Evolutionary conservation across 2,329 filamentous ascomycete genomes (phyloP).

Genomic region (Coniochaeta sp.): DNA sequence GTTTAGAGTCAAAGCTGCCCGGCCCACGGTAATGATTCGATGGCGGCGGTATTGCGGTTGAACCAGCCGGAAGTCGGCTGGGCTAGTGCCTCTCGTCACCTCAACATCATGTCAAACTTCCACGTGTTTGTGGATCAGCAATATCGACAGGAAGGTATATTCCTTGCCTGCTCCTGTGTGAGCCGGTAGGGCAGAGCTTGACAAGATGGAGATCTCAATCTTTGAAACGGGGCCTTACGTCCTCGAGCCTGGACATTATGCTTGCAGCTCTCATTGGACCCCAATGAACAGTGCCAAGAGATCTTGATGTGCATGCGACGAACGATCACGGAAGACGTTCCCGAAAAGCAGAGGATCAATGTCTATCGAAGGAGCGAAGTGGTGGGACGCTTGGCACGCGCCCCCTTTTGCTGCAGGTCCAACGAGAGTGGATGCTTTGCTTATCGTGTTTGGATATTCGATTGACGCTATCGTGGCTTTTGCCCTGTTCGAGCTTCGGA

Average conservation of each 20-base stretch:
- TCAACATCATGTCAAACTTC: background rate
- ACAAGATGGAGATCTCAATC: background rate
- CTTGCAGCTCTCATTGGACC: background rate
- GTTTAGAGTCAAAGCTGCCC: background rate
- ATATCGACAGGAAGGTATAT: background rate
- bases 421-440: background rate
- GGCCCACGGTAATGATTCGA: background rate
- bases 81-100: background rate
- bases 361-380: background rate
- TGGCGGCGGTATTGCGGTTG: slow-evolving; percentile 1
- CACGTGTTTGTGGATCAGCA: background rate
- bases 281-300: background rate
- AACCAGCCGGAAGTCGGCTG: background rate
- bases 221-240: background rate
- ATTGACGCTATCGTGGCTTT: no score
- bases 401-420: background rate
- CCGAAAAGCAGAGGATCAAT: background rate
- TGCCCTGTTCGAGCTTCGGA: no score
- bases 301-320: background rate
- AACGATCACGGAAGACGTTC: background rate
- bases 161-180: background rate
- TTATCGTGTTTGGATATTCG: background rate
- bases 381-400: background rate
- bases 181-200: background rate
- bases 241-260: background rate